These are phyloP conservation scores for Phaeomoniella chlamydospora DNA, from an alignment of 2,329 filamentous ascomycete species.

Conservation along the genomic window DNA sequence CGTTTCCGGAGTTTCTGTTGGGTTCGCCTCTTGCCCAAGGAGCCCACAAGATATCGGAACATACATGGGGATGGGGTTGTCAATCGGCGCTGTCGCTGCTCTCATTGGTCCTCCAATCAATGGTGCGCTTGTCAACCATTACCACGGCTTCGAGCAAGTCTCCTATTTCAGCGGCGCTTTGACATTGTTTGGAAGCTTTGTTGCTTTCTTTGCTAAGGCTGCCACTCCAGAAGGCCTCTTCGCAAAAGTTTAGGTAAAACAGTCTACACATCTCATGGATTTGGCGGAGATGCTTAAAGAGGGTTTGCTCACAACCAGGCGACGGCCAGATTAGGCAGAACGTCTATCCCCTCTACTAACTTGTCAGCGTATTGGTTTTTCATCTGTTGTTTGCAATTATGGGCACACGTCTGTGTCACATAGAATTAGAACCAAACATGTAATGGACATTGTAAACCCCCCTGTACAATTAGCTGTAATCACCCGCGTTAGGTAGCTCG, in stretches of 20 bases:
- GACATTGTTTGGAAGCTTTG: conserved; percentile 19
- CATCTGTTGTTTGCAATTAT: no score
- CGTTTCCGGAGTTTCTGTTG: conserved; percentile 11
- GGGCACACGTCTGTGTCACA: no score
- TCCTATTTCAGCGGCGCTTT: conserved; percentile 22
- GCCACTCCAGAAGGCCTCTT: conserved; percentile 21
- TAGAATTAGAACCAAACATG: no score
- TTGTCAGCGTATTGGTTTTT: no score
- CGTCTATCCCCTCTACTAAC: no score
- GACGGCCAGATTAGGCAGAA: no score
- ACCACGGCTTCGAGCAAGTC: conserved; percentile 22
- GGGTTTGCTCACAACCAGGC: no score
- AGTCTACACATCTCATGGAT: no score
- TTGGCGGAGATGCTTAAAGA: no score
- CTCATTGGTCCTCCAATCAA: conserved; percentile 34
- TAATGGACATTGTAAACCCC: no score
- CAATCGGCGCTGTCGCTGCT: conserved; percentile 24
- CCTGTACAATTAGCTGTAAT: no score
- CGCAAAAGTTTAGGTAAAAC: conserved; percentile 16
- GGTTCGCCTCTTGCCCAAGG: conserved; percentile 6
- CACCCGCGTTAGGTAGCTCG: no score
- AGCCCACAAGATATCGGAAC: conserved; percentile 9
- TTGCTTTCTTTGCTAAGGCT: conserved; percentile 21
- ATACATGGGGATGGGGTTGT: conserved; percentile 12
- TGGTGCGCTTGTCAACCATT: conserved; percentile 27